These are phyloP conservation scores for Chaetomiaceae sp. DNA, from an alignment of 2,329 filamentous ascomycete genomes.

Conservation along the genomic window DNA sequence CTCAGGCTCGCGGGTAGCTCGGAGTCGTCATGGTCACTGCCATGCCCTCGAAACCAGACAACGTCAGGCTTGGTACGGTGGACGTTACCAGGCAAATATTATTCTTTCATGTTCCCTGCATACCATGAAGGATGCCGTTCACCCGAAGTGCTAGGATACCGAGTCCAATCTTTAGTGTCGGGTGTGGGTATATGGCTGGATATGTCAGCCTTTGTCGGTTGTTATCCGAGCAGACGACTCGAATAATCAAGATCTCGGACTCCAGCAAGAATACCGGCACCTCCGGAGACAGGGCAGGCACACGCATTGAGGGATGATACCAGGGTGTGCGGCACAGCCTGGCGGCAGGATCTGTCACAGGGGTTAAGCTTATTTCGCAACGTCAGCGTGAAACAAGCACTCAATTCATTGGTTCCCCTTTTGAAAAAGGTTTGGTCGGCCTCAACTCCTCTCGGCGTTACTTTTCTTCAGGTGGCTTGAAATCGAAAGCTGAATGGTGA, in stretches of 20 bases:
- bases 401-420: neutral
- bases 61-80: too few species aligned
- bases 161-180: too few species aligned
- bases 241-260: neutral
- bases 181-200: too few species aligned
- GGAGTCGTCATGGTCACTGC: too few species aligned
- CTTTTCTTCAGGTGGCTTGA: neutral
- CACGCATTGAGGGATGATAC: neutral
- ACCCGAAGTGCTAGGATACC: too few species aligned
- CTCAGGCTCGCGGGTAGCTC: too few species aligned
- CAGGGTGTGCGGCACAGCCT: neutral
- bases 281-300: neutral
- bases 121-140: too few species aligned
- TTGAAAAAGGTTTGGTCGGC: neutral
- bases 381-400: neutral
- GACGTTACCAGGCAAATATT: too few species aligned
- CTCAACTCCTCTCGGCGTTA: neutral
- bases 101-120: too few species aligned
- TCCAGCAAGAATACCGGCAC: neutral
- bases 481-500: neutral
- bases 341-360: neutral
- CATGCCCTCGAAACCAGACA: too few species aligned
- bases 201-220: too few species aligned
- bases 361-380: neutral
- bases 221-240: too few species aligned